Evolutionary conservation across 202 grass and related monocot genomes (phyloP), one percentile per base, ranked within the genome.

Genomic region (Digitaria exilis): DNA sequence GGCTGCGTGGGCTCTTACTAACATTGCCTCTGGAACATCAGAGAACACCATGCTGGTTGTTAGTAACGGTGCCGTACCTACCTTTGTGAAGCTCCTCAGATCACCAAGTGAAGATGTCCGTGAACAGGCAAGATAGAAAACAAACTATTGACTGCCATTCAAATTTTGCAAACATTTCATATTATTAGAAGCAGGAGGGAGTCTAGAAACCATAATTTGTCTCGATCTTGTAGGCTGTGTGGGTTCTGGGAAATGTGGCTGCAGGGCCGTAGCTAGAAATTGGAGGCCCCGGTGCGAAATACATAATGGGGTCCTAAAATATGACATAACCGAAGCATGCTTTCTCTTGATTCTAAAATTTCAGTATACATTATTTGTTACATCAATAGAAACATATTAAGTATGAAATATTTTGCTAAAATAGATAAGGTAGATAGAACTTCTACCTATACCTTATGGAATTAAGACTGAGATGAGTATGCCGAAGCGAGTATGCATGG

Each of bases 1-100:
- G 69, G 87, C 90, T 65, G 88, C 90, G 29, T 92, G 90, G 93
- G 85, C 76, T 44, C 85, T 95, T 51, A 90, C 90, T 22, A 95
- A 92, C 60, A 95, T 95, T 75, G 83, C 83, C 8, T 95, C 93
- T 5, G 93, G 93, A 41, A 92, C 90, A 35, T 90, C 93, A 14
- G 93, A 92, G 19, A 86, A 95, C 67, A 95, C 88, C 21, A 92
- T 71, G 70, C 71, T 86, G 60, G 85, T 92, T 55, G 82, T 95
- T 50, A 82, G 92, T 59, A 83, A 82, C 24, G 93, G 93, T 30
- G 89, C 79, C 2, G 74, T 95, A 13, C 90, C 89, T 10, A 90
- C 84, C 57, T 92, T 90, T 45, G 90, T 95, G 15, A 90, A 90
- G 21, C 93, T 95, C 76, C 87, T 95, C 39, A 81, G 71, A 54